Evolutionary conservation across 2,329 filamentous ascomycete species (phyloP), one percentile per base, ranked within the genome.

Genomic region (Polychaeton citri): DNA sequence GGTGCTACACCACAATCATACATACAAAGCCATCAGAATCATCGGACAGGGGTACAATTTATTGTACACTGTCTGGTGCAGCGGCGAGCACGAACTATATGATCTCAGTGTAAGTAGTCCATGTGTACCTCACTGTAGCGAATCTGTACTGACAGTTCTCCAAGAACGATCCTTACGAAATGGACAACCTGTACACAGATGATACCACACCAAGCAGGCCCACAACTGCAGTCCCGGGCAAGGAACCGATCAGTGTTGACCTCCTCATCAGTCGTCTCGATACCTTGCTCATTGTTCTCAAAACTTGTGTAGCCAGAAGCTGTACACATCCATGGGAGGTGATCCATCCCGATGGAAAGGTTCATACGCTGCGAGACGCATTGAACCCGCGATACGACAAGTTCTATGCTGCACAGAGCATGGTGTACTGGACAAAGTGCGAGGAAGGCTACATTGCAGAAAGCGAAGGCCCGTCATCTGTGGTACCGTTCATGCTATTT

Each of bases 31-130:
- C 2, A 37, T 55, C 2, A 43, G 52, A 6, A 21, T 54, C 5
- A 40, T 48, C 5, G 51, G 45, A 3, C 21, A 44, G 2, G 44
- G 34, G 6, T 81, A 80, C 47, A 72, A 69, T 46, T 51, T 81
- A 4, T 73, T 75, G 41, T 82, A 82, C 46, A 68, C 74, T 0
- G 73, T 80, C 0, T 82, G 77, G 76, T 82, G 79, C 48, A 78
- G 59, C 10, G 74, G 74, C 35, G 76, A 80, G 47, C 70, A 73
- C 37, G 76, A 82, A 51, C 64, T 79, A 2, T 82, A 81, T 49
- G 67, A 81, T 20, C 36, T 53, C 12, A 19, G 34, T 41, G 13
- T 45, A 32, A 32, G 37, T 35, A 5, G 10, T n/a, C 32, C 18
- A 19, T 5, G 19, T n/a, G 18, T 15, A 19, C 8, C 17, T 3